Evolutionary conservation across 768 basidiomycete species (phyloP).

Genomic region (Mycena capillaripes): DNA sequence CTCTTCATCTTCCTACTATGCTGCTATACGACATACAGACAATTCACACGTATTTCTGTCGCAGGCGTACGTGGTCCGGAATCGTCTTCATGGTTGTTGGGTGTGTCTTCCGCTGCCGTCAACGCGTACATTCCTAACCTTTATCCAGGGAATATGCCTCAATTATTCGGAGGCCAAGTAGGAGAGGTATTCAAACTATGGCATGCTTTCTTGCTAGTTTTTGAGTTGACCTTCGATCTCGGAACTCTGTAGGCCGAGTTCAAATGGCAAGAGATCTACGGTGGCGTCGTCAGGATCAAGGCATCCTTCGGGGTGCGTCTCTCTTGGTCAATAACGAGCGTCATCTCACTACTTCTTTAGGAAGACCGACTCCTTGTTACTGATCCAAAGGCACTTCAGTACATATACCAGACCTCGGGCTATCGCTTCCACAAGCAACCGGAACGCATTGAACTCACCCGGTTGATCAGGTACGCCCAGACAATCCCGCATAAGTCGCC

Average conservation of each 20-base stretch:
- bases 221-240: conserved; percentile 29
- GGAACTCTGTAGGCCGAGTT: conserved; percentile 52
- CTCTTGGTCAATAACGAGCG: neutral
- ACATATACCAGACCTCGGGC: conserved; percentile 58
- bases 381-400: conserved; percentile 64
- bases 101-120: conserved; percentile 33
- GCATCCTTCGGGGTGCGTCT: conserved; percentile 53
- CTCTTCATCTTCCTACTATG: conserved; percentile 22
- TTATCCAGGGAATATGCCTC: conserved; percentile 43
- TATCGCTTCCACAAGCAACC: conserved; percentile 59
- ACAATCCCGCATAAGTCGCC: conserved; percentile 15
- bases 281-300: conserved; percentile 55
- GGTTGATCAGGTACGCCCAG: conserved; percentile 39
- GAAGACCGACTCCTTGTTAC: conserved; percentile 60
- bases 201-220: conserved; percentile 21
- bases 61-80: conserved; percentile 51
- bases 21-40: conserved; percentile 47
- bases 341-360: conserved; percentile 40
- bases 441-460: conserved; percentile 53
- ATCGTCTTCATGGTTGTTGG: conserved; percentile 57
- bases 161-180: conserved; percentile 50
- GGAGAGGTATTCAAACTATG: conserved; percentile 44
- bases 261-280: conserved; percentile 60
- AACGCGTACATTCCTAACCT: neutral
- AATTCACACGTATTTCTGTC: conserved; percentile 50